Evolutionary conservation across 495 filamentous ascomycete genomes (phyloP), one percentile per base, ranked within the genome.

Genomic region (Friedmanniomyces endolithicus): DNA sequence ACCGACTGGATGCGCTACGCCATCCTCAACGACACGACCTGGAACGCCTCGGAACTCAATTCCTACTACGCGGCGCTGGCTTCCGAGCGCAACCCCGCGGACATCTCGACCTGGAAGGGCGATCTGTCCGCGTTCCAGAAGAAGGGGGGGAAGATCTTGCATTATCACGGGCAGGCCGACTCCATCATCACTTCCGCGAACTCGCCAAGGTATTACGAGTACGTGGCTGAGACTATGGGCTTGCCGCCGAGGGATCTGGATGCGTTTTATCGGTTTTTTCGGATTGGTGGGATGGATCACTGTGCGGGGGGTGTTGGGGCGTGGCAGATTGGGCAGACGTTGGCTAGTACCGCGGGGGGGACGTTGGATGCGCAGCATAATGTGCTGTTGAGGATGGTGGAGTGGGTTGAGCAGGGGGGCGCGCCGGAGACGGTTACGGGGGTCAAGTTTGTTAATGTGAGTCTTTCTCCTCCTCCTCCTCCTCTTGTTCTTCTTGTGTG

Each of bases 251-350:
- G 16, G 12, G 54, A 73, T 0, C 62, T 82, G 11, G 79, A 84
- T 55, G 69, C 72, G 1, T 83, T 81, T 62, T 77, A 80, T 45
- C 74, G 80, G 48, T 78, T 76, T 64, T 85, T 83, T 67, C 69
- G 72, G 1, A 76, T 82, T 56, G 72, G 73, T 29, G 81, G 80
- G 0, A 78, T 80, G 72, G 51, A 63, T 23, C 78, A 80, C 58
- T 80, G 75, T 58, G 63, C 58, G 16, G 78, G 78, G 8, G 54
- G 54, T 1, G 53, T 52, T 37, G 79, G 80, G 0, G 78, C 76
- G 0, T 72, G 70, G 62, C 70, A 70, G 19, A 75, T 82, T 52
- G 77, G 79, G 0, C 75, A 80, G 60, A 67, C 63, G 1, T 4
- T 37, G 1, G 53, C 47, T 3, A 48, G 48, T 1, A 19, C 35